Evolutionary conservation across 371 early-diverging fungal genomes (phyloP).

Genomic region (Syncephalastrum monosporum): DNA sequence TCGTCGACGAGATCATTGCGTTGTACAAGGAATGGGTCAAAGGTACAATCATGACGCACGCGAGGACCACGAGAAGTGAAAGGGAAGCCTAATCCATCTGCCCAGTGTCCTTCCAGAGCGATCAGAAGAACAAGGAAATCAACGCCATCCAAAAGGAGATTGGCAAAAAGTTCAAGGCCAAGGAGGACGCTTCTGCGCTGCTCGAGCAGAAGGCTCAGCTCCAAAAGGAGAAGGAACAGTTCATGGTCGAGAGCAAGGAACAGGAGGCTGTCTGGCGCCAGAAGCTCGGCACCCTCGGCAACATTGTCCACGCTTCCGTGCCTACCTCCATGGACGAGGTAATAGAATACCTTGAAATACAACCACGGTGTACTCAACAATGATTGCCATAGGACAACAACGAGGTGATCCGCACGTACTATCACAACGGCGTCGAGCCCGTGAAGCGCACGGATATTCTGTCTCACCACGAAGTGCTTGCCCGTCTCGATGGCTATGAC

Average conservation of each 20-base stretch:
- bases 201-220: constrained; percentile 73
- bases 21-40: constrained; percentile 91
- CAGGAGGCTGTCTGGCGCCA: constrained; percentile 67
- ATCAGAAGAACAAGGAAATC: constrained; percentile 87
- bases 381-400: constrained; percentile 67
- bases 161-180: constrained; percentile 86
- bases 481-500: constrained; percentile 92
- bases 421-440: constrained; percentile 56
- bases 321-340: constrained; percentile 86
- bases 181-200: constrained; percentile 85
- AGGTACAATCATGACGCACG: constrained; percentile 47
- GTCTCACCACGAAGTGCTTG: constrained; percentile 93
- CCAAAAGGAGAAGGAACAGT: constrained; percentile 69
- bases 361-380: no score
- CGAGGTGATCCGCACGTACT: constrained; percentile 71
- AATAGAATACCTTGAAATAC: neutral
- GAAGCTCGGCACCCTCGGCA: constrained; percentile 86
- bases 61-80: neutral
- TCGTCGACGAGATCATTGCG: constrained; percentile 91
- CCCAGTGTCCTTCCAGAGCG: constrained; percentile 81
- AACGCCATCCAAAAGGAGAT: constrained; percentile 94
- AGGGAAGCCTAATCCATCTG: neutral
- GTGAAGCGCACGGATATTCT: constrained; percentile 71
- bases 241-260: constrained; percentile 71
- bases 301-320: constrained; percentile 96